Percentiles rank a stretch among this genome's conserved stretches.
Evolutionary conservation across 2,329 filamentous ascomycete genomes (phyloP).

Genomic region (Huntiella omanensis): DNA sequence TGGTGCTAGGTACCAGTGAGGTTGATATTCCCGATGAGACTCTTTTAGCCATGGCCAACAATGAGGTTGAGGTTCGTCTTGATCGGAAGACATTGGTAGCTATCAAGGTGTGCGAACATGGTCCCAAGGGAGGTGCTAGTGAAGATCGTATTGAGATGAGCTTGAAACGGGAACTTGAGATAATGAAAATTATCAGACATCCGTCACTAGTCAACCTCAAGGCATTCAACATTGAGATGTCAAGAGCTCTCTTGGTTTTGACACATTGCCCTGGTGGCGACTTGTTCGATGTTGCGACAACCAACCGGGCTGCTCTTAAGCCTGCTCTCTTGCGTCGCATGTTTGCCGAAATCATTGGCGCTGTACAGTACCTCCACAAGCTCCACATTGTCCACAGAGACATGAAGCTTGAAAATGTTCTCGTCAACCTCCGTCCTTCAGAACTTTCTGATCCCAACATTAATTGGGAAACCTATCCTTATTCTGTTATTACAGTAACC

Average conservation of each 20-base stretch:
- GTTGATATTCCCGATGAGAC: constrained; percentile 29
- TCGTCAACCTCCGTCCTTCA: constrained; percentile 61
- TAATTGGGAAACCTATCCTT: constrained; percentile 58
- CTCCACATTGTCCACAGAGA: constrained; percentile 85
- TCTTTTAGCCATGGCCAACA: constrained; percentile 15
- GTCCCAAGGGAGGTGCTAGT: constrained; percentile 79
- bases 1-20: constrained; percentile 76
- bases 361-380: constrained; percentile 69
- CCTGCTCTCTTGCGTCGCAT: constrained; percentile 60
- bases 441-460: constrained; percentile 44
- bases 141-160: constrained; percentile 87
- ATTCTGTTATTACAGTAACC: constrained; percentile 72
- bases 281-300: constrained; percentile 76
- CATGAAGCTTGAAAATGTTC: constrained; percentile 92
- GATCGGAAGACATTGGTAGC: constrained; percentile 71
- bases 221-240: constrained; percentile 72
- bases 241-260: constrained; percentile 66
- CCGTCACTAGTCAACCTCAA: constrained; percentile 82
- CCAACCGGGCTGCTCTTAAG: constrained; percentile 47
- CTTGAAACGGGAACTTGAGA: constrained; percentile 84
- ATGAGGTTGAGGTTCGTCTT: constrained; percentile 16
- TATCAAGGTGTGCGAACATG: constrained; percentile 89
- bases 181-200: constrained; percentile 73
- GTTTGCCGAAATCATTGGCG: constrained; percentile 74
- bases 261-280: constrained; percentile 90